phyloP scores from a whole-genome alignment of 164 flowering plant species.

The Liquidambar formosana region DNA sequence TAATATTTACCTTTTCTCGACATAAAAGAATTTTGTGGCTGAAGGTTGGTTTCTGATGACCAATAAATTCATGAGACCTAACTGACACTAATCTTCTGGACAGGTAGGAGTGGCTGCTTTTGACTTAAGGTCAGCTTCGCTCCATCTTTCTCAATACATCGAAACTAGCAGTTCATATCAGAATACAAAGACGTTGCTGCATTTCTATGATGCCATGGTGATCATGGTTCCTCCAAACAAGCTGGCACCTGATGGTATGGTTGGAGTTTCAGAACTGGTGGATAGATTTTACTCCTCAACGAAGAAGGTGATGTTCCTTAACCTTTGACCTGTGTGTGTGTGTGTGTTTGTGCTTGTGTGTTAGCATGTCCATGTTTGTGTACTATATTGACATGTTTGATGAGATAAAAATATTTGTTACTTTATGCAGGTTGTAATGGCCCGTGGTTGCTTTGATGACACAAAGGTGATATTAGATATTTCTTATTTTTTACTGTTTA shows the following conservation, averaged over 20 bases:
- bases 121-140: conserved; percentile 86
- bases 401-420: background rate
- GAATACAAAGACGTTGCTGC: conserved; percentile 87
- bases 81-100: conserved; percentile 3
- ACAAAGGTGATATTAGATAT: conserved; percentile 64
- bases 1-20: too few relatives aligned
- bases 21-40: background rate
- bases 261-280: conserved; percentile 84
- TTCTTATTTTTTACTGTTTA: conserved; percentile 2
- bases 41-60: background rate
- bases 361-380: background rate
- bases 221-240: conserved; percentile 90
- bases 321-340: background rate
- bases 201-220: conserved; percentile 85
- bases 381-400: background rate
- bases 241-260: conserved; percentile 88
- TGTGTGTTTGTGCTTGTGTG: background rate
- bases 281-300: conserved; percentile 59
- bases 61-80: background rate
- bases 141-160: conserved; percentile 95
- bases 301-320: conserved; percentile 61
- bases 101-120: conserved; percentile 99
- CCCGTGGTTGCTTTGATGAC: conserved; percentile 97
- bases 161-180: conserved; percentile 96
- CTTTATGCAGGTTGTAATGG: conserved; percentile 64